These are phyloP conservation scores for Colletotrichum tropicale DNA, from an alignment of 2,329 filamentous ascomycete genomes.

Conservation along the genomic window DNA sequence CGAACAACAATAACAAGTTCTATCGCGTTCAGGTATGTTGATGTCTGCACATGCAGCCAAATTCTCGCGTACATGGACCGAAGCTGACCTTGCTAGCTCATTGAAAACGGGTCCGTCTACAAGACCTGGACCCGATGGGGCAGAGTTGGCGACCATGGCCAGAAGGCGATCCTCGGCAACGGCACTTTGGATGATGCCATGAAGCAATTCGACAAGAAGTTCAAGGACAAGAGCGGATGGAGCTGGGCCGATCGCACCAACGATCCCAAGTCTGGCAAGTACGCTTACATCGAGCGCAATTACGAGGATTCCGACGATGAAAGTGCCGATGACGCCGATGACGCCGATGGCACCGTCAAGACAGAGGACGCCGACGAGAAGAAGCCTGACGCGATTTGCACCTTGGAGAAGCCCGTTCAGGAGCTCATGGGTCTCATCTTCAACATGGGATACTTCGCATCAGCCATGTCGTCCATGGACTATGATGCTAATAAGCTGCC, in stretches of 20 bases:
- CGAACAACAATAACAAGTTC: constrained; percentile 82
- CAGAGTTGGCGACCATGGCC: constrained; percentile 69
- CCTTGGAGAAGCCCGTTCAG: constrained; percentile 64
- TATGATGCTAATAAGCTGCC: constrained; percentile 81
- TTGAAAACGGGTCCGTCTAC: constrained; percentile 36
- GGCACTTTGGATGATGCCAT: constrained; percentile 49
- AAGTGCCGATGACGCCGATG: constrained; percentile 14
- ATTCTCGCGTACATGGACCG: background rate
- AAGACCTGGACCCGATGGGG: constrained; percentile 82
- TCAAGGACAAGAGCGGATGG: constrained; percentile 65
- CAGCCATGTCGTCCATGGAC: constrained; percentile 69
- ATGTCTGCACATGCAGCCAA: background rate
- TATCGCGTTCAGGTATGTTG: constrained; percentile 70
- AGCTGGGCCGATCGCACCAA: constrained; percentile 57
- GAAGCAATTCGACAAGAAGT: constrained; percentile 62
- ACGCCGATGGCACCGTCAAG: constrained; percentile 20
- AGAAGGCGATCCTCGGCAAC: constrained; percentile 47
- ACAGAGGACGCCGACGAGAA: constrained; percentile 29
- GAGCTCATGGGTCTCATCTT: constrained; percentile 82
- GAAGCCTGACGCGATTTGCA: constrained; percentile 52
- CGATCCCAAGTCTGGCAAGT: constrained; percentile 69
- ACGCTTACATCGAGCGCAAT: constrained; percentile 80
- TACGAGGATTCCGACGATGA: constrained; percentile 73
- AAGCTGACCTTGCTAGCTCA: constrained; percentile 4
- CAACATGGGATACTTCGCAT: constrained; percentile 74